Percentiles rank a stretch among this genome's conserved stretches.
These are phyloP conservation scores for Penicillium paneum DNA, from an alignment of 2,329 filamentous ascomycete species.

Conservation along the genomic window DNA sequence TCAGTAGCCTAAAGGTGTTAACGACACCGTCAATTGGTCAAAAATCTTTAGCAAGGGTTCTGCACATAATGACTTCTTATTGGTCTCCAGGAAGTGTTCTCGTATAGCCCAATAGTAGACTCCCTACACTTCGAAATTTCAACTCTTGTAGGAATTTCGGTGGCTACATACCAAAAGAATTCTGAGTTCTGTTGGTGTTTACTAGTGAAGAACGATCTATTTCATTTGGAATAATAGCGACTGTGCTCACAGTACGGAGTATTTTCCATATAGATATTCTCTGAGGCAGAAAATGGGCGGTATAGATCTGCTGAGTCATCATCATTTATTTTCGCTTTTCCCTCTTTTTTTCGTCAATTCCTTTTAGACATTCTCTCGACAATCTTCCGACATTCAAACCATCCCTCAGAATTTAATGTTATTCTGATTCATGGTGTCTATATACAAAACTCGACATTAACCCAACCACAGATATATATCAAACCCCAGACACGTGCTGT, in stretches of 20 bases:
- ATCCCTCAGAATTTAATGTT: conserved; percentile 1
- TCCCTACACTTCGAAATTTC: too few species aligned
- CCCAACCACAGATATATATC: not conserved
- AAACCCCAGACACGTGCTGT: conserved; percentile 1
- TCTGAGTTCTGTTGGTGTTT: not conserved
- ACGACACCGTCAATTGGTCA: too few species aligned
- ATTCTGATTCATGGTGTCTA: not conserved
- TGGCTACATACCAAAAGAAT: too few species aligned
- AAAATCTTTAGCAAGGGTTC: too few species aligned
- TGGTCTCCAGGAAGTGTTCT: too few species aligned
- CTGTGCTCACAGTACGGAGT: too few species aligned
- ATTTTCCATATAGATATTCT: not conserved
- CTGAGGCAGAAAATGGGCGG: not conserved
- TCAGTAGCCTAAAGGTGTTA: too few species aligned
- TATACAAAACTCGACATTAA: not conserved
- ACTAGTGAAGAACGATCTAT: too few species aligned
- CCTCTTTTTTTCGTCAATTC: not conserved
- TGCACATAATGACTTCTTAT: too few species aligned
- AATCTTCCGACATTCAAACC: not conserved
- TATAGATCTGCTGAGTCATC: not conserved
- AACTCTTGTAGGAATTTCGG: too few species aligned
- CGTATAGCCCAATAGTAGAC: too few species aligned
- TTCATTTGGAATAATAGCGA: not conserved
- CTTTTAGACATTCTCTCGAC: not conserved
- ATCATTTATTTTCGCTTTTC: not conserved